phyloP scores from a whole-genome alignment of 345 rosid genomes.

The Gynandropsis gynandra region DNA sequence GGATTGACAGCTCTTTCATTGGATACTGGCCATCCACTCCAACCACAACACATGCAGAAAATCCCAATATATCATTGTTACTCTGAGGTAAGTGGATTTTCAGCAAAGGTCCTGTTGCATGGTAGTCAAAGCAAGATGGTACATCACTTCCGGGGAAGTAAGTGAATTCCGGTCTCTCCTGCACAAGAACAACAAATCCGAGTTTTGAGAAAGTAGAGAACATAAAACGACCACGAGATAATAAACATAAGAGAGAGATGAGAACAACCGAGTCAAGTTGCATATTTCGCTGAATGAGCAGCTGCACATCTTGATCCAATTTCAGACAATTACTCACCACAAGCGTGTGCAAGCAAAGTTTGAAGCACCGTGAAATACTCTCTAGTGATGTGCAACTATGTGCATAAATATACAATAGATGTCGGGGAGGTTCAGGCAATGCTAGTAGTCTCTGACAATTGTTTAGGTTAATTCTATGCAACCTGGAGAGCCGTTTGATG shows the following conservation, averaged over 20 bases:
- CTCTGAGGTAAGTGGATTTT: constrained; percentile 20
- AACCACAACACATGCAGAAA: constrained; percentile 21
- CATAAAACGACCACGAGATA: neutral
- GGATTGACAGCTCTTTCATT: constrained; percentile 21
- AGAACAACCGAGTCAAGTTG: constrained; percentile 8
- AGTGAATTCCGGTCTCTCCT: constrained; percentile 19
- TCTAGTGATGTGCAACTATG: constrained; percentile 25
- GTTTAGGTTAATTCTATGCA: constrained; percentile 12
- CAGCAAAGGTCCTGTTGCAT: constrained; percentile 17
- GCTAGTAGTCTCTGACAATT: constrained; percentile 30
- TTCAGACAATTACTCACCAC: constrained; percentile 28
- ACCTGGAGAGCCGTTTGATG: constrained; percentile 23
- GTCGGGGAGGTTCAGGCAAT: constrained; percentile 29
- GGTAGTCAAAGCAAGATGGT: constrained; percentile 19
- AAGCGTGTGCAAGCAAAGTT: constrained; percentile 16
- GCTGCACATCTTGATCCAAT: constrained; percentile 19
- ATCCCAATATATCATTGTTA: constrained; percentile 20
- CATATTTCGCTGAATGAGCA: constrained; percentile 23
- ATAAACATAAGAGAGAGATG: neutral
- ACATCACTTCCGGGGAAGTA: constrained; percentile 27
- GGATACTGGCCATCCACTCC: constrained; percentile 19
- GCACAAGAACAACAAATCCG: neutral
- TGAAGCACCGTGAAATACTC: constrained; percentile 24
- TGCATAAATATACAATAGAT: constrained; percentile 6
- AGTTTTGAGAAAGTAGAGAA: neutral